A percentile compares a stretch with the other conserved stretches of the same genome.
Evolutionary conservation across 2,329 filamentous ascomycete species (phyloP).

Genomic region (Mycosphaerella sp.): DNA sequence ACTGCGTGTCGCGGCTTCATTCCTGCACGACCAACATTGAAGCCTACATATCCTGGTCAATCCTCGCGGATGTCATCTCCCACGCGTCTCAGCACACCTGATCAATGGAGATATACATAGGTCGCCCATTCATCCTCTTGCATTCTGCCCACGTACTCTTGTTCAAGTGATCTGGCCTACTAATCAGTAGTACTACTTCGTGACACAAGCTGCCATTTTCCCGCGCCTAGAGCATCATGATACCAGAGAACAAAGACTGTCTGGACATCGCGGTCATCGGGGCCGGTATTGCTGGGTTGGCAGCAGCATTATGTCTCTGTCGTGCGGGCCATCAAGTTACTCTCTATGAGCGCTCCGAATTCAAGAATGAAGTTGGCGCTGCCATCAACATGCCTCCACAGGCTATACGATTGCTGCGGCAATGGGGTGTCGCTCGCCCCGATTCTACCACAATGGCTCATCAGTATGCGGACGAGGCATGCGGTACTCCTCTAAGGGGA

Average conservation of each 20-base stretch:
- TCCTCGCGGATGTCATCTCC: not conserved
- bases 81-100: not conserved
- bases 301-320: slow-evolving; percentile 25
- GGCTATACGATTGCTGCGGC: not conserved
- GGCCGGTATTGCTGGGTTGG: slow-evolving; percentile 29
- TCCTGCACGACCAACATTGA: not conserved
- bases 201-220: no score
- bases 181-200: no score
- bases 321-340: slow-evolving; percentile 28
- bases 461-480: slow-evolving; percentile 3
- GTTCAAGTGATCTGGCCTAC: no score
- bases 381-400: slow-evolving; percentile 25
- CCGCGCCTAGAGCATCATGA: not conserved
- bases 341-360: slow-evolving; percentile 25
- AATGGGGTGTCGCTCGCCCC: slow-evolving; percentile 4
- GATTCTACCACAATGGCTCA: not conserved
- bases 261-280: slow-evolving; percentile 20
- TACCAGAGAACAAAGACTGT: not conserved
- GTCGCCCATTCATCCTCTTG: not conserved
- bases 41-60: not conserved
- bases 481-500: slow-evolving; percentile 1
- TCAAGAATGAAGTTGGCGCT: slow-evolving; percentile 28
- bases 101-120: not conserved
- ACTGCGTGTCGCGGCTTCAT: not conserved
- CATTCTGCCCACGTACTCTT: no score